A percentile compares a stretch with the other conserved stretches of the same genome.
These are phyloP conservation scores for Stenocarpella maydis DNA, from an alignment of 2,329 filamentous ascomycete genomes.

Conservation along the genomic window DNA sequence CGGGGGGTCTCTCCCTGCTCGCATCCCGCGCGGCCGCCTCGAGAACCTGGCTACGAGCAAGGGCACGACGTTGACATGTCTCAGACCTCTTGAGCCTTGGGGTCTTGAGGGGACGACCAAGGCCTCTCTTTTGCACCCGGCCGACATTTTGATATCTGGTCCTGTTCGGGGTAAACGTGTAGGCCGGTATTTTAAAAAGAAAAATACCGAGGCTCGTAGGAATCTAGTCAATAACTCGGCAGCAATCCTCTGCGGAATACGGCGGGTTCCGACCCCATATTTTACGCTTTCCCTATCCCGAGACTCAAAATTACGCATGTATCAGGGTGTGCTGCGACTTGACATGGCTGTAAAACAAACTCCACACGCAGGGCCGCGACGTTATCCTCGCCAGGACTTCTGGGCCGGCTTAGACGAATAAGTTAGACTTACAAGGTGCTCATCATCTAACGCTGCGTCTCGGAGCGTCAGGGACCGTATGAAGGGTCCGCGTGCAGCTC, in stretches of 20 bases:
- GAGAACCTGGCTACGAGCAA: background rate
- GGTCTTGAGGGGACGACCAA: background rate
- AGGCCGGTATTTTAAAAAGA: background rate
- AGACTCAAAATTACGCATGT: conserved; percentile 22
- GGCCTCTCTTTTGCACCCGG: no score
- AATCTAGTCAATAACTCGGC: background rate
- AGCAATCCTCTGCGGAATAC: background rate
- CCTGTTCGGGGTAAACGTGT: background rate
- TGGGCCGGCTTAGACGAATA: background rate
- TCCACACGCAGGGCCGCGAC: background rate
- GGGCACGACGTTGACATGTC: background rate
- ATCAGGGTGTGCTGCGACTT: background rate
- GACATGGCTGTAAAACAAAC: background rate
- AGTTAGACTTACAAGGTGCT: no score
- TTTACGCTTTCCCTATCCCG: conserved; percentile 11
- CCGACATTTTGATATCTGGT: no score
- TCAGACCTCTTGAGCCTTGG: no score
- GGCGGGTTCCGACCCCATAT: conserved; percentile 1
- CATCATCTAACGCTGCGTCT: no score
- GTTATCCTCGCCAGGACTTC: background rate
- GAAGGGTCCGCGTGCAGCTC: no score
- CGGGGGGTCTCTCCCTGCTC: background rate
- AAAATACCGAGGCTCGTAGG: background rate
- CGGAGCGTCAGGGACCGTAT: no score
- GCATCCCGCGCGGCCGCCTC: background rate